Base-by-base conservation (phyloP, 768 basidiomycete species). In the Coprinellus micaceus region DNA sequence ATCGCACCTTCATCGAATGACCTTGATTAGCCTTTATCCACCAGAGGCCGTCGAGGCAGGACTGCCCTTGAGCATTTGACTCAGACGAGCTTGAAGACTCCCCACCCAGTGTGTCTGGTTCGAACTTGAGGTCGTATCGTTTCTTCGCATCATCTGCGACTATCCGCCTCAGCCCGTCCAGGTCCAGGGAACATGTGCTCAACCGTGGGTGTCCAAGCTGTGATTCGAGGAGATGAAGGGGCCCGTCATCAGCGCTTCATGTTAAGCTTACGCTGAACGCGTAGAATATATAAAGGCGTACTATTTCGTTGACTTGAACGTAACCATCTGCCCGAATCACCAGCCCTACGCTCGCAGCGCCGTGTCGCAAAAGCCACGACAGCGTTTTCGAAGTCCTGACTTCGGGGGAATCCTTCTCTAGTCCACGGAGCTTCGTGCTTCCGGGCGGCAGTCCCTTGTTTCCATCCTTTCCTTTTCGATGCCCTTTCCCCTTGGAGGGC, bases 1-100 rank as follows among this genome's bases (percentile, higher is more conserved):
- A 33, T n/a, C 33, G 46, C 58, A 86, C 93, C 78, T 86, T 81
- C 45, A 96, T 75, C 0, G 91, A 89, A 71, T 95, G 94, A 0
- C 94, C 94, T 69, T 95, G 94, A 62, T 91, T 93, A 7, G 94
- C 94, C 33, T 88, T 80, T 61, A 95, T 92, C 86, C 87, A 91
- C 89, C 90, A 90, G 5, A 37, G 6, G 25, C 2, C 55, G 47
- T 11, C 22, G 10, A 19, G 17, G 28, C 28, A 17, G 21, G 11
- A 26, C 15, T 30, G 21, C 15, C 7, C 21, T 12, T 48, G 25
- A 19, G 17, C 2, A 9, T 28, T 24, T 3, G 7, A 25, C 21
- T 21, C 43, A 3, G 28, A n/a, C 33, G 33, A 6, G 33, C 33
- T 55, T 48, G 48, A 56, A n/a, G n/a, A n/a, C n/a, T n/a, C n/a